phyloP scores from a whole-genome alignment of 169 alveolate genomes.

The Toxoplasma gondii region DNA sequence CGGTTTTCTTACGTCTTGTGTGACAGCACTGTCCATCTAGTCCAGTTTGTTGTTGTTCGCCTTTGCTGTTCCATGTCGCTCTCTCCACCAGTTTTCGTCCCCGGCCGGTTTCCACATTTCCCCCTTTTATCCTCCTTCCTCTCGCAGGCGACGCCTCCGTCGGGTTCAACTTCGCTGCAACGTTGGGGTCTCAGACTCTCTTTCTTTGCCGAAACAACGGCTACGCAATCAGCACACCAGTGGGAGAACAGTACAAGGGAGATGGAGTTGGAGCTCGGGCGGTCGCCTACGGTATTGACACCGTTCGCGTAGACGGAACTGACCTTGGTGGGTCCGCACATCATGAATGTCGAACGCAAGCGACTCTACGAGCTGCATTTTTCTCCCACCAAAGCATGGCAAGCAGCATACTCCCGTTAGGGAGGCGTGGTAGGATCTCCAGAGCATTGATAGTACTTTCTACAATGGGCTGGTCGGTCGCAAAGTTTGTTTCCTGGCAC shows the following conservation, averaged over 20 bases:
- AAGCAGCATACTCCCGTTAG: not conserved
- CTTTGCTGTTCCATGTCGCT: too few relatives aligned
- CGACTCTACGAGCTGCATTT: not conserved
- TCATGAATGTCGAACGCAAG: conserved; percentile 56
- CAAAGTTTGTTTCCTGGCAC: too few relatives aligned
- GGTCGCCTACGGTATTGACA: conserved; percentile 92
- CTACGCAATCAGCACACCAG: conserved; percentile 95
- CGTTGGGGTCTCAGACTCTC: conserved; percentile 90
- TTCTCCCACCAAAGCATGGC: not conserved
- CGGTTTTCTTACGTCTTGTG: too few relatives aligned
- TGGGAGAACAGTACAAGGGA: conserved; percentile 93
- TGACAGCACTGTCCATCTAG: too few relatives aligned
- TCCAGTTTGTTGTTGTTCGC: too few relatives aligned
- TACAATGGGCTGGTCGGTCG: too few relatives aligned
- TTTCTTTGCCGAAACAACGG: conserved; percentile 96
- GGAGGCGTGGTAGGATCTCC: not conserved
- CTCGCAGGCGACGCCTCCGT: conserved; percentile 90
- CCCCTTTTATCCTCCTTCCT: not conserved
- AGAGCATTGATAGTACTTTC: too few relatives aligned
- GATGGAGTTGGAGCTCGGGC: conserved; percentile 97
- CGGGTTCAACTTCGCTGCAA: conserved; percentile 95
- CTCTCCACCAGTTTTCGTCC: too few relatives aligned
- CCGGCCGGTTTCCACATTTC: not conserved
- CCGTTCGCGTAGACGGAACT: conserved; percentile 82
- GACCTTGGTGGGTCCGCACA: conserved; percentile 5